A percentile compares a stretch with the other conserved stretches of the same genome.
phyloP scores from a whole-genome alignment of 805 yeast species.

The Saturnispora sekii region DNA sequence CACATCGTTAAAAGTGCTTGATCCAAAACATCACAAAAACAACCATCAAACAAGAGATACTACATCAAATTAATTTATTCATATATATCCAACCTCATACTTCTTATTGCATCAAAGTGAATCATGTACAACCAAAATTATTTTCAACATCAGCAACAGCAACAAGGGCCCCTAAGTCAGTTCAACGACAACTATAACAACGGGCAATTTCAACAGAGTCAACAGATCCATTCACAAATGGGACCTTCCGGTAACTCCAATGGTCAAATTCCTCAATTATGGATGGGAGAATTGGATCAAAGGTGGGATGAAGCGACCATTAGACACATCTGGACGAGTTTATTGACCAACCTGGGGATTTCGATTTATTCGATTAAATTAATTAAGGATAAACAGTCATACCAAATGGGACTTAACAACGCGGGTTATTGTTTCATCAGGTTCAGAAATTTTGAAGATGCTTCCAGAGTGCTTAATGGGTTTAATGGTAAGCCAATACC shows the following conservation, averaged over 20 bases:
- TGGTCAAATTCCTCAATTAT: conserved; percentile 35
- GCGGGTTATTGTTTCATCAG: conserved; percentile 80
- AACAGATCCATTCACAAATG: background rate
- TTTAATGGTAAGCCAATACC: conserved; percentile 64
- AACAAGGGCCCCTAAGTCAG: conserved; percentile 1
- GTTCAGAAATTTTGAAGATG: conserved; percentile 51
- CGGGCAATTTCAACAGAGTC: background rate
- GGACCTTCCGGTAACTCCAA: conserved; percentile 4
- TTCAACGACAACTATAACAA: background rate
- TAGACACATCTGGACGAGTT: conserved; percentile 53
- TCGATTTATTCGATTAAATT: conserved; percentile 47
- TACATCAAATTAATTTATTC: too few species aligned
- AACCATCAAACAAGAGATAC: too few species aligned
- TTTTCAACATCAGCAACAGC: conserved; percentile 4
- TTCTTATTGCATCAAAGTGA: background rate
- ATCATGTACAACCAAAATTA: conserved; percentile 5
- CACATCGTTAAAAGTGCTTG: too few species aligned
- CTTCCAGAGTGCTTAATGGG: conserved; percentile 52
- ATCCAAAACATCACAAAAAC: too few species aligned
- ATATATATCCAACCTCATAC: too few species aligned
- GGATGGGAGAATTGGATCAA: conserved; percentile 91
- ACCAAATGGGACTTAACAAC: conserved; percentile 29
- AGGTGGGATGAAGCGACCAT: conserved; percentile 69
- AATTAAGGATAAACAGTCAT: conserved; percentile 51
- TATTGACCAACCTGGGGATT: conserved; percentile 46